Evolutionary conservation across 768 basidiomycete species (phyloP).

Genomic region (Podaxis mareebaensis): DNA sequence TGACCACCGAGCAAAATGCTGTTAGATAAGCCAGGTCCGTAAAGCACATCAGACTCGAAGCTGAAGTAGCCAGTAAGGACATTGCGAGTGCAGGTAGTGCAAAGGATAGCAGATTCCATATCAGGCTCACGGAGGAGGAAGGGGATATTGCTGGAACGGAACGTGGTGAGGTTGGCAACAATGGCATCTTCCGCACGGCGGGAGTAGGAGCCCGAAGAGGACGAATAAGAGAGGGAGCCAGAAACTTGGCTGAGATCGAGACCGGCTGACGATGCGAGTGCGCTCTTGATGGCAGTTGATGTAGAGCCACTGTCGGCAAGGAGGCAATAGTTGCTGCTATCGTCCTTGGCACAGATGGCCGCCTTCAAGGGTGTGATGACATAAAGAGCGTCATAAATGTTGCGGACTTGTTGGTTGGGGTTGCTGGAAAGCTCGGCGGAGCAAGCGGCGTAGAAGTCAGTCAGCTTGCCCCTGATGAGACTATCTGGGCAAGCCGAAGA

Average conservation of each 20-base stretch:
- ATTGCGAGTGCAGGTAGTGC: slow-evolving; percentile 80
- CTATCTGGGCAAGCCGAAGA: slow-evolving; percentile 54
- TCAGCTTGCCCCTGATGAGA: slow-evolving; percentile 60
- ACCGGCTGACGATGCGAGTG: slow-evolving; percentile 19
- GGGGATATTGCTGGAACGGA: slow-evolving; percentile 59
- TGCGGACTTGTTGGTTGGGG: slow-evolving; percentile 50
- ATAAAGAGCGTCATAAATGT: slow-evolving; percentile 83
- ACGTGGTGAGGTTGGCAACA: slow-evolving; percentile 60
- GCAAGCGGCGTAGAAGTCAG: slow-evolving; percentile 74
- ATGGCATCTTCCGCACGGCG: slow-evolving; percentile 32
- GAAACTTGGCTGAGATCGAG: slow-evolving; percentile 7
- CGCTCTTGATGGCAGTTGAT: slow-evolving; percentile 25
- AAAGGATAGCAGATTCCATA: slow-evolving; percentile 55
- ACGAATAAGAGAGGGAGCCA: slow-evolving; percentile 23
- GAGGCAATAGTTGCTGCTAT: slow-evolving; percentile 70
- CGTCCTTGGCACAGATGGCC: slow-evolving; percentile 79
- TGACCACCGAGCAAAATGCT: slow-evolving; percentile 72
- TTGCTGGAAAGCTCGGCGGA: slow-evolving; percentile 61
- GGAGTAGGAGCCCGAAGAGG: slow-evolving; percentile 27
- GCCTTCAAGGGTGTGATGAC: slow-evolving; percentile 58
- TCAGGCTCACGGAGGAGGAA: slow-evolving; percentile 76
- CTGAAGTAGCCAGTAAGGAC: slow-evolving; percentile 75
- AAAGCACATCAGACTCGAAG: slow-evolving; percentile 71
- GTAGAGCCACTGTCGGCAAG: slow-evolving; percentile 40
- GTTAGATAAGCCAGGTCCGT: slow-evolving; percentile 69